A percentile compares a stretch with the other conserved stretches of the same genome.
Conservation (phyloP, 805 yeast species). For the Ogataea zsoltii region DNA sequence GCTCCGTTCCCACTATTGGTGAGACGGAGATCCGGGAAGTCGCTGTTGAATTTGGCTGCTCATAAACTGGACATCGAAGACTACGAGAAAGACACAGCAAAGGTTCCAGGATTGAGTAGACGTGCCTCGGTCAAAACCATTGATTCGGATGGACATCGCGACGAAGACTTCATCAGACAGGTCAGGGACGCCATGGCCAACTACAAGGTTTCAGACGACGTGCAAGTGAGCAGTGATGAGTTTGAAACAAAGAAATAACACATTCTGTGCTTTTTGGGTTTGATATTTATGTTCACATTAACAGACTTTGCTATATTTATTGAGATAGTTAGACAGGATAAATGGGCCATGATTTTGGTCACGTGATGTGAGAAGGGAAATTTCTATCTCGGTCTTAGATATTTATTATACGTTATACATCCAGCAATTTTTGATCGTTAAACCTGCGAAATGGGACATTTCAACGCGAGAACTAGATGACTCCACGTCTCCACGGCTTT, state of each 20-base stretch:
- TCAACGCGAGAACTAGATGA: too few relatives aligned
- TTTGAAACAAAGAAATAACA: conserved; percentile 46
- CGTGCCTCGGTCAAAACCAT: conserved; percentile 30
- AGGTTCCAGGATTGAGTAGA: conserved; percentile 36
- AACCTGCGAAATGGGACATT: too few relatives aligned
- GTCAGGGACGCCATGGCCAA: conserved; percentile 45
- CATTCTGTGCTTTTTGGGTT: not conserved
- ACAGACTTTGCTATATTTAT: not conserved
- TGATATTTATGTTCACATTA: too few relatives aligned
- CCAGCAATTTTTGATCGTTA: too few relatives aligned
- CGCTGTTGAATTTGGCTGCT: conserved; percentile 66
- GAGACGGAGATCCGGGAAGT: conserved; percentile 75
- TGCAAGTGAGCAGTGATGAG: conserved; percentile 54
- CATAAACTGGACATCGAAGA: conserved; percentile 66
- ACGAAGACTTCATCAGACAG: conserved; percentile 39
- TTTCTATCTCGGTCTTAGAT: too few relatives aligned
- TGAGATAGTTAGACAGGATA: not conserved
- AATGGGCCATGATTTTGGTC: too few relatives aligned
- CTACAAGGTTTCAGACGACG: conserved; percentile 36
- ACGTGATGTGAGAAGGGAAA: too few relatives aligned
- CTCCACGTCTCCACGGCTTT: too few relatives aligned
- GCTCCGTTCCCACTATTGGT: conserved; percentile 40
- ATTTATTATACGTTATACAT: too few relatives aligned
- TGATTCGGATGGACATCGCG: conserved; percentile 21
- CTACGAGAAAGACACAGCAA: conserved; percentile 47